Conservation (phyloP, 768 basidiomycete species). For the Mycena capillaripes region DNA sequence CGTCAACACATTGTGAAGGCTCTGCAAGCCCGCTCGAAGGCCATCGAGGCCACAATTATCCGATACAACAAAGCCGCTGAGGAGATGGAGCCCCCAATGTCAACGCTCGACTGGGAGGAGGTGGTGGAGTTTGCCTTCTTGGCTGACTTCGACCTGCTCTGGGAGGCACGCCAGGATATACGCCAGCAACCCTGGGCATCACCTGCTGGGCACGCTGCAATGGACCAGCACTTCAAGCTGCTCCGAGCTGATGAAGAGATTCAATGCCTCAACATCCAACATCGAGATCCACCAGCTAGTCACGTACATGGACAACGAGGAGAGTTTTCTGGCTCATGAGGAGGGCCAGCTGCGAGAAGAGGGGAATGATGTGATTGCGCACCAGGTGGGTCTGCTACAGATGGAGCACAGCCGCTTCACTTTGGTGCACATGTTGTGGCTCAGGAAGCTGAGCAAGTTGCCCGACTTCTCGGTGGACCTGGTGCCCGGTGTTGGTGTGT, state of each 20-base stretch:
- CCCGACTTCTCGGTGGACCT: neutral
- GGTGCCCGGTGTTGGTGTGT: neutral
- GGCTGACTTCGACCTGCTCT: conserved; percentile 36
- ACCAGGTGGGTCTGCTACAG: neutral
- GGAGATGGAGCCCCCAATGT: conserved; percentile 2
- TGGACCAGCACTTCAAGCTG: conserved; percentile 31
- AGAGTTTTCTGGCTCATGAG: neutral
- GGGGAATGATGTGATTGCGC: neutral
- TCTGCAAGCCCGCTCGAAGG: conserved; percentile 14
- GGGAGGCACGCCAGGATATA: conserved; percentile 28
- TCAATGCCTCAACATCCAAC: neutral
- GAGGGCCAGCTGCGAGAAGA: neutral
- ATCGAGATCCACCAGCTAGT: neutral
- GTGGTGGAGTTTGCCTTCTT: conserved; percentile 33
- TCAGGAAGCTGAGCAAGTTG: neutral
- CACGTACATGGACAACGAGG: neutral
- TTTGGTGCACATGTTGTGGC: neutral
- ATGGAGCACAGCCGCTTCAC: neutral
- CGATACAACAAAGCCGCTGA: conserved; percentile 34
- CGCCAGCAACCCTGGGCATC: conserved; percentile 27
- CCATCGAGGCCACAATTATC: conserved; percentile 27
- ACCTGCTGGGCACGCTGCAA: conserved; percentile 21
- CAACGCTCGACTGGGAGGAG: conserved; percentile 38
- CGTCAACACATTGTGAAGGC: conserved; percentile 37
- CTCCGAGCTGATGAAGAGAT: neutral